Conservation (phyloP, 1,139 yeast species). For the Geotrichum phurueaensis region DNA sequence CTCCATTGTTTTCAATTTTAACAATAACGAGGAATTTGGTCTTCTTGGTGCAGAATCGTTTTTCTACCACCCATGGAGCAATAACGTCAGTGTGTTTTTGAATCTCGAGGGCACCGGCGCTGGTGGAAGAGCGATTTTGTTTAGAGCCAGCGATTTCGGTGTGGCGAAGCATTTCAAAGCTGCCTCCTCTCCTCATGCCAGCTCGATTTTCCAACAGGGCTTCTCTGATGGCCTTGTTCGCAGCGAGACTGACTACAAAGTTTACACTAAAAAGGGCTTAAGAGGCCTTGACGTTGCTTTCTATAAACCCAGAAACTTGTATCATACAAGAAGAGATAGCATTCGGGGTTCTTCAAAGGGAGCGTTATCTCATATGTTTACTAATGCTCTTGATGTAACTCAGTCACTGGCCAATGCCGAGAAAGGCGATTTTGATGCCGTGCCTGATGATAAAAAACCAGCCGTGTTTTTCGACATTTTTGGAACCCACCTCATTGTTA, state of each 20-base stretch:
- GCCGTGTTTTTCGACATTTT: slow-evolving; percentile 60
- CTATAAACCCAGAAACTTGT: slow-evolving; percentile 69
- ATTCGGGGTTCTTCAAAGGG: slow-evolving; percentile 57
- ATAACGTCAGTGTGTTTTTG: slow-evolving; percentile 57
- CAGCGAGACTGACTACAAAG: slow-evolving; percentile 81
- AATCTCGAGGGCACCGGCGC: slow-evolving; percentile 96
- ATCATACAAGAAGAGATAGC: slow-evolving; percentile 73
- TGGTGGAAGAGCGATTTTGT: slow-evolving; percentile 80
- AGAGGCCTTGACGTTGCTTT: slow-evolving; percentile 81
- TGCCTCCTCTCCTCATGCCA: slow-evolving; percentile 58
- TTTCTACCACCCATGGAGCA: slow-evolving; percentile 68
- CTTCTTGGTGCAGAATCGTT: slow-evolving; percentile 77
- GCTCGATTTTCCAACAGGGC: slow-evolving; percentile 76
- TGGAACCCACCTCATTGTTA: slow-evolving; percentile 49
- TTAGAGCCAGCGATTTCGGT: slow-evolving; percentile 76
- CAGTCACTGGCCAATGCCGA: slow-evolving; percentile 41
- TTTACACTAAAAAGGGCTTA: slow-evolving; percentile 60
- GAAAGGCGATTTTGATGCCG: slow-evolving; percentile 34
- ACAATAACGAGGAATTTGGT: slow-evolving; percentile 88
- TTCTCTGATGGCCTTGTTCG: slow-evolving; percentile 64
- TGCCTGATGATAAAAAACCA: slow-evolving; percentile 29
- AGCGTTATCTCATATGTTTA: slow-evolving; percentile 79
- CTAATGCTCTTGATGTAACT: slow-evolving; percentile 57
- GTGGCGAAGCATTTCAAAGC: slow-evolving; percentile 55
- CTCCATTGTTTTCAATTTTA: slow-evolving; percentile 75